A percentile compares a stretch with the other conserved stretches of the same genome.
These are phyloP conservation scores for Diplodia mutila DNA, from an alignment of 2,329 filamentous ascomycete genomes.

Conservation along the genomic window DNA sequence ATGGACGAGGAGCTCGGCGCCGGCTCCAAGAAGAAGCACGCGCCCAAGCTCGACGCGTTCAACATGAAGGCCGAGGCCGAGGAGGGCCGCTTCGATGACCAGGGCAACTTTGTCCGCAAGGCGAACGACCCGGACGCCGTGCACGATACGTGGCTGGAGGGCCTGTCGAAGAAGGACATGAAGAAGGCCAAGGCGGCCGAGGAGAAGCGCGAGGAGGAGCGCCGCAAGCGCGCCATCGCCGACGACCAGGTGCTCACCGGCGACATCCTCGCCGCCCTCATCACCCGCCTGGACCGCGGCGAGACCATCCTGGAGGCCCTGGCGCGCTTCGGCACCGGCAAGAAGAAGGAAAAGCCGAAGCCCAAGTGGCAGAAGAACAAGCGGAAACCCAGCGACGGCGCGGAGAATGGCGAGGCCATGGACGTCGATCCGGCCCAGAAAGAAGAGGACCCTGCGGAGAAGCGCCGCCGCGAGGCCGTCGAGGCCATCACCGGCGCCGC, in stretches of 20 bases:
- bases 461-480: constrained; percentile 71
- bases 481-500: constrained; percentile 86
- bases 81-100: constrained; percentile 88
- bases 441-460: constrained; percentile 70
- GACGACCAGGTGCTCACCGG: constrained; percentile 75
- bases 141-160: constrained; percentile 91
- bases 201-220: constrained; percentile 79
- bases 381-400: constrained; percentile 42
- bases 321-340: constrained; percentile 73
- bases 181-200: constrained; percentile 83
- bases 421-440: constrained; percentile 62
- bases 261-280: constrained; percentile 74
- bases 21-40: constrained; percentile 88
- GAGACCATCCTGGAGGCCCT: constrained; percentile 90
- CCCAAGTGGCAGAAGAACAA: constrained; percentile 67
- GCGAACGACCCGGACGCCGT: constrained; percentile 85
- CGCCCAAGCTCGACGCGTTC: constrained; percentile 93
- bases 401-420: constrained; percentile 59
- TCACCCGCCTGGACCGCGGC: constrained; percentile 72
- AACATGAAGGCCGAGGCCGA: constrained; percentile 90
- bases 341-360: constrained; percentile 50
- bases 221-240: constrained; percentile 69
- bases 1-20: constrained; percentile 88
- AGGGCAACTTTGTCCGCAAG: constrained; percentile 89
- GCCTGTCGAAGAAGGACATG: constrained; percentile 92